Base-by-base conservation (phyloP, 768 basidiomycete species). In the Tulasnella sp. region DNA sequence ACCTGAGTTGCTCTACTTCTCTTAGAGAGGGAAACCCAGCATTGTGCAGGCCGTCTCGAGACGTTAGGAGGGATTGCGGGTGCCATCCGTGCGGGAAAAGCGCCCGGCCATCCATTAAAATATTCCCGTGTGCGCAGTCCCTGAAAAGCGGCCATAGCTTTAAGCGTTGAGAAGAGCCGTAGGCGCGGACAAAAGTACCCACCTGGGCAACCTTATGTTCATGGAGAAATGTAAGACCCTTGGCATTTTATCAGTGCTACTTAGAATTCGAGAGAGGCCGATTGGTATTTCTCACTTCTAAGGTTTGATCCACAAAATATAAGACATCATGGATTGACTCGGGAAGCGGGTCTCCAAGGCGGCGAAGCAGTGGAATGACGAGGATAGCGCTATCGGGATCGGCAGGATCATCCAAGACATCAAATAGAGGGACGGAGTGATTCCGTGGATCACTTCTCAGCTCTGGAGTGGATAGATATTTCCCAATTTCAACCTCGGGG, bases 61-160 rank as follows among this genome's bases (percentile, higher is more conserved):
- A 16, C 27, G 18, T 9, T 39, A 3, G 31, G 16, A 44, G 39
- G 21, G 7, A 2, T 56, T 79, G 79, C 2, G 79, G 73, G 40
- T 79, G 79, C 73, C 72, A 79, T 16, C 79, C 79, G 1, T 56
- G 18, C 1, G 79, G 79, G 18, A n/a, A 79, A 4, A 79, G 9
- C 1, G 72, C 74, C 21, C 73, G 1, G 3, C 8, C 79, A 42
- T 79, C 79, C 74, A 79, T 75, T 74, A 79, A 75, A 21, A 79
- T 79, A 34, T 79, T 79, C 2, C 39, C 79, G 5, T n/a, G 10
- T 2, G 74, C 72, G 42, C 79, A 79, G 48, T 79, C 79, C n/a
- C 79, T 79, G 10, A 40, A 27, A 27, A n/a, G 5, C n/a, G n/a
- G n/a, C n/a, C n/a, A n/a, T n/a, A n/a, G n/a, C n/a, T n/a, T n/a